Conservation (phyloP, 306 rosid species). For the Trifolium pratense region DNA sequence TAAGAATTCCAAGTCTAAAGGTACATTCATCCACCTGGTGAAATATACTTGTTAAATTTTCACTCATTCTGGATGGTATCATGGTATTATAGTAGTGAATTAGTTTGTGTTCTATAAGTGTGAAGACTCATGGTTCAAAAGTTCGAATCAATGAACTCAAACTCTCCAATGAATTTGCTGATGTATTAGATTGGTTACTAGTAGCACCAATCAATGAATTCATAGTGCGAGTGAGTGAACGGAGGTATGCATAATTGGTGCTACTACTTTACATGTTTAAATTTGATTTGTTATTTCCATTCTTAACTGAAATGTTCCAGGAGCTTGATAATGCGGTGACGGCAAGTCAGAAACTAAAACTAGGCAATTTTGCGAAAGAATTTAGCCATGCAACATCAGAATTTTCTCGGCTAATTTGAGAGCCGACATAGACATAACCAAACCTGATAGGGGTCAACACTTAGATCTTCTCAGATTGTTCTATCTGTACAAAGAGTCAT, state of each 20-base stretch:
- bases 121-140: no score
- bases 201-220: no score
- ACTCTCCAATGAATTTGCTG: no score
- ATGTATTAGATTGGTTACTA: no score
- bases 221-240: no score
- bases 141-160: no score
- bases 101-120: no score
- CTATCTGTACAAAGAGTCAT: constrained; percentile 44
- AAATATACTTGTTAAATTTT: no score
- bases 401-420: constrained; percentile 36
- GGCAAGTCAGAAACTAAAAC: constrained; percentile 24
- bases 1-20: no score
- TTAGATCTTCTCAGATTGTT: constrained; percentile 37
- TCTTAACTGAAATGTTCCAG: constrained; percentile 53
- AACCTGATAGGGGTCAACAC: constrained; percentile 36
- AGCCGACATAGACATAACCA: constrained; percentile 23
- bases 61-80: no score
- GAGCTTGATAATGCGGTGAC: constrained; percentile 72
- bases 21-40: background rate
- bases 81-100: no score
- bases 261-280: constrained; percentile 9
- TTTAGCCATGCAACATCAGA: constrained; percentile 33
- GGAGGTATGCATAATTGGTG: constrained; percentile 57
- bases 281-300: constrained; percentile 14
- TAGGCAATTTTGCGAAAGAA: constrained; percentile 33